A percentile compares a stretch with the other conserved stretches of the same genome.
Conservation (phyloP, 208 protist species). For the Herpetomonas samuelpessoai region DNA sequence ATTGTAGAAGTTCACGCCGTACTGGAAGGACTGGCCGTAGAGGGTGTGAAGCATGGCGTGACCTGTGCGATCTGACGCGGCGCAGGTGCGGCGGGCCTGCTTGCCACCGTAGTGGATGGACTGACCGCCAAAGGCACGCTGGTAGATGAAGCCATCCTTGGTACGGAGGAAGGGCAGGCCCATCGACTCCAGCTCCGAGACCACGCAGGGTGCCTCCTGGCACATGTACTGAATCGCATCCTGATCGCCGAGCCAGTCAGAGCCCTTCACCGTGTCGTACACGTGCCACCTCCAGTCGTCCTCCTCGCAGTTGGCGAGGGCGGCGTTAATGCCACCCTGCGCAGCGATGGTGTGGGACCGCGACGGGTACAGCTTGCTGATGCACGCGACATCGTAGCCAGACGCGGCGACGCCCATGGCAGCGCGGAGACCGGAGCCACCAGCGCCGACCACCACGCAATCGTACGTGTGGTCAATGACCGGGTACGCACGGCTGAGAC, state of each 20-base stretch:
- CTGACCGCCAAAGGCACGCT: slow-evolving; percentile 99
- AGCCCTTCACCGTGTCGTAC: slow-evolving; percentile 99
- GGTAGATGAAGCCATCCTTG: slow-evolving; percentile 99
- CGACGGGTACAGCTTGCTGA: slow-evolving; percentile 99
- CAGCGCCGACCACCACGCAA: slow-evolving; percentile 98
- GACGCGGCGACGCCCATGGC: slow-evolving; percentile 97
- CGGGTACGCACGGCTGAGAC: slow-evolving; percentile 86
- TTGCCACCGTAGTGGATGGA: slow-evolving; percentile 97
- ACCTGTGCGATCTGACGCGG: slow-evolving; percentile 98
- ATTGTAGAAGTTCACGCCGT: slow-evolving; percentile 98
- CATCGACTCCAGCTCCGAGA: slow-evolving; percentile 97
- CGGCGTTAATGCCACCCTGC: slow-evolving; percentile 99
- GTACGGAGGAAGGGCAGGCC: slow-evolving; percentile 99
- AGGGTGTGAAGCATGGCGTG: slow-evolving; percentile 99
- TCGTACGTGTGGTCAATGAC: slow-evolving; percentile 99
- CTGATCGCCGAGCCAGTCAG: slow-evolving; percentile 98
- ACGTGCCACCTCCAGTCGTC: slow-evolving; percentile 99
- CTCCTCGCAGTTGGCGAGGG: slow-evolving; percentile 97
- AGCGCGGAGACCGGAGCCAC: slow-evolving; percentile 97
- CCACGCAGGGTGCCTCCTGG: slow-evolving; percentile 92
- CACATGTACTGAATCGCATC: slow-evolving; percentile 99
- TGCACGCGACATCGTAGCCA: slow-evolving; percentile 98
- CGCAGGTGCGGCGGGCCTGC: slow-evolving; percentile 96
- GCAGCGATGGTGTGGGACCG: slow-evolving; percentile 99
- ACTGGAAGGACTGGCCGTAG: slow-evolving; percentile 97